Evolutionary conservation across 177 flowering plant genomes (phyloP).

Genomic region (Tripterygium wilfordii): DNA sequence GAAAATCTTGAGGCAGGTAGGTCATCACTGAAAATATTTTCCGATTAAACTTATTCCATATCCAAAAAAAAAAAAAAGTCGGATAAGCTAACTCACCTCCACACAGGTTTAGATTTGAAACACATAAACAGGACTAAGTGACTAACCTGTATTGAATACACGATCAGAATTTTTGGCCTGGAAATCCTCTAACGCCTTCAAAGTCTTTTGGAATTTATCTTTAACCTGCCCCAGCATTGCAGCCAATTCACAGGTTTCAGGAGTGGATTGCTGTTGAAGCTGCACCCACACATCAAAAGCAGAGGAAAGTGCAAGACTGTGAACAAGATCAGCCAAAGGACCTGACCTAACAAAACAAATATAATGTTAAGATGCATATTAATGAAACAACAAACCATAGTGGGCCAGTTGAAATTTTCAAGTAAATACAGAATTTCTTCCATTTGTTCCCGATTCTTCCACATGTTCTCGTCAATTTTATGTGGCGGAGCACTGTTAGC

Average conservation of each 20-base stretch:
- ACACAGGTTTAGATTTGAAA: no score
- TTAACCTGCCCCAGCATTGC: constrained; percentile 37
- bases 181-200: constrained; percentile 53
- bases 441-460: constrained; percentile 93
- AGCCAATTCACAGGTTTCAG: constrained; percentile 56
- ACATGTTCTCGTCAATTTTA: constrained; percentile 93
- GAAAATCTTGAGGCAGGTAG: constrained; percentile 98
- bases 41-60: constrained; percentile 1
- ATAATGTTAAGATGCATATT: no score
- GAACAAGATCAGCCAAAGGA: no score
- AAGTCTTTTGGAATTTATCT: constrained; percentile 37
- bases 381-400: not conserved
- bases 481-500: constrained; percentile 60
- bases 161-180: constrained; percentile 76
- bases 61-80: no score
- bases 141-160: constrained; percentile 84
- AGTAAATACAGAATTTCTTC: constrained; percentile 78
- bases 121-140: no score
- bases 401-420: constrained; percentile 66
- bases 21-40: constrained; percentile 80
- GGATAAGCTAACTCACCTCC: no score
- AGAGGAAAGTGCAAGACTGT: no score
- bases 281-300: constrained; percentile 27
- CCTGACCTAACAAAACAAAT: no score
- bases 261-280: constrained; percentile 58